Base-by-base conservation (phyloP, 805 yeast species). In the Zygosaccharomyces pseudorouxii region DNA sequence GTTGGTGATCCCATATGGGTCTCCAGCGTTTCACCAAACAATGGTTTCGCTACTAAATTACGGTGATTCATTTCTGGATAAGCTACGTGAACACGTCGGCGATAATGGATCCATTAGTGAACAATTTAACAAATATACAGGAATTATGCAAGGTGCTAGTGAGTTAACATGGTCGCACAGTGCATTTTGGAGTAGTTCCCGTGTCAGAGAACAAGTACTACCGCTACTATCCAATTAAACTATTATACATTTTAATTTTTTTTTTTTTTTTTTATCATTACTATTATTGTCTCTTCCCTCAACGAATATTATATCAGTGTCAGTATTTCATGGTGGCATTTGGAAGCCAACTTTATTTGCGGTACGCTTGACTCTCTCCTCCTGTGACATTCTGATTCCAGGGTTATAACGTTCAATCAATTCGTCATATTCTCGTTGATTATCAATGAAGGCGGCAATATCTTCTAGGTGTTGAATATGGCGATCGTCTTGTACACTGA, bases 151-250 rank as follows among this genome's bases (percentile, higher is more conserved):
- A 65, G 98, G 98, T 5, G 98, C 98, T 0, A 68, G 71, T 47
- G 79, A 86, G 57, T 77, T 92, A 56, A 90, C 97, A 4, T 92
- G 98, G 98, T 84, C 95, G 52, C 88, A 88, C 63, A 80, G 89
- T 28, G 76, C 95, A 4, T 78, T 86, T 40, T 82, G 84, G 80
- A 77, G 80, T 55, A 80, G 92, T 9, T 70, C 77, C 49, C 74
- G 82, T 63, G 79, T 86, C 82, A 80, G 93, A 65, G 40, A 48
- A 41, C 46, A 42, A 30, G 49, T 49, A n/a, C 20, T 45, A 14
- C 42, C 48, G 14, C 39, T 46, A 12, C 10, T 46, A 20, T 28
- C 31, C 19, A n/a, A 35, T 28, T 46, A 36, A 19, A 19, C 27
- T 35, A 30, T 6, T 30, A 30, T 30, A 36, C 14, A 33, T 42